Evolutionary conservation across 2,329 filamentous ascomycete genomes (phyloP).

Genomic region (Aspergillus ochraceus): DNA sequence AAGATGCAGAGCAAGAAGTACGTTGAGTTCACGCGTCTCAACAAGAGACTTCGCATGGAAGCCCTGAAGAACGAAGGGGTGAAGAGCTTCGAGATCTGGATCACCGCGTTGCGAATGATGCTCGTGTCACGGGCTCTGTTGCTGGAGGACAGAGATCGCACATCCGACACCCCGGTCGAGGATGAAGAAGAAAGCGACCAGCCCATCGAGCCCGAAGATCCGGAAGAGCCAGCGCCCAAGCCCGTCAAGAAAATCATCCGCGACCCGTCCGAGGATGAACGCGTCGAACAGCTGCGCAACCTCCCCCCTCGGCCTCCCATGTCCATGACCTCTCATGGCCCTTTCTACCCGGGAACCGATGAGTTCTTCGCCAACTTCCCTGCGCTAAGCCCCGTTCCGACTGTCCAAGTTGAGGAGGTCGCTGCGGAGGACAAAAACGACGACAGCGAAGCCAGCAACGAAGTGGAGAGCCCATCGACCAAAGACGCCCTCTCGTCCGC

Average conservation of each 20-base stretch:
- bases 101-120: slow-evolving; percentile 30
- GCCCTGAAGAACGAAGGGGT: slow-evolving; percentile 26
- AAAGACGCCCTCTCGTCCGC: background rate
- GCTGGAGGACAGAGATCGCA: slow-evolving; percentile 28
- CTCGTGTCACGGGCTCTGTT: slow-evolving; percentile 28
- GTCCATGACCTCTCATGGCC: background rate
- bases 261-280: background rate
- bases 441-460: background rate
- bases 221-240: background rate
- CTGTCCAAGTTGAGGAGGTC: background rate
- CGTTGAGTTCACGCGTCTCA: slow-evolving; percentile 25
- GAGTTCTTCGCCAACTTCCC: slow-evolving; percentile 25
- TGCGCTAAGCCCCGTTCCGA: slow-evolving; percentile 7
- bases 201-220: background rate
- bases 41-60: slow-evolving; percentile 32
- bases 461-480: background rate
- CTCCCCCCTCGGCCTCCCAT: background rate
- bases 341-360: slow-evolving; percentile 15
- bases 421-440: background rate
- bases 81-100: slow-evolving; percentile 28
- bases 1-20: slow-evolving; percentile 25
- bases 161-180: background rate
- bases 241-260: background rate
- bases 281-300: background rate
- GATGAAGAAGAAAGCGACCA: background rate